phyloP scores from a whole-genome alignment of 768 basidiomycete species.

The Gelatoporia subvermispora region DNA sequence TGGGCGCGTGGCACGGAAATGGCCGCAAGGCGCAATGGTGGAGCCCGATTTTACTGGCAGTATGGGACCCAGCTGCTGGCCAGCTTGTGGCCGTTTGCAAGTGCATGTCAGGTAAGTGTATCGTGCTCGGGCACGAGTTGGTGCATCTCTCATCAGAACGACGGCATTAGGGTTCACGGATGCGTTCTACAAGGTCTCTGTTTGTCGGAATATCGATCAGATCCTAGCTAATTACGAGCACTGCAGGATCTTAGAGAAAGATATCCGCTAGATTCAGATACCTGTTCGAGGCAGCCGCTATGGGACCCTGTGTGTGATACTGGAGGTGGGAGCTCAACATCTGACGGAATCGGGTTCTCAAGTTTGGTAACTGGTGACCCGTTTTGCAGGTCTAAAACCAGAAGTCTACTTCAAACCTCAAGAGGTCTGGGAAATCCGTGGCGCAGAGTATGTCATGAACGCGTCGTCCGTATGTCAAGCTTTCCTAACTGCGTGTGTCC shows the following conservation, averaged over 20 bases:
- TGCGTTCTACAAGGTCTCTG: slow-evolving; percentile 65
- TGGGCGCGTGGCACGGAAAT: slow-evolving; percentile 86
- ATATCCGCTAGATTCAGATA: slow-evolving; percentile 56
- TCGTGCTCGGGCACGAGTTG: neutral
- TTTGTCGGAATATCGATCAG: neutral
- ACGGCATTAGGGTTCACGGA: slow-evolving; percentile 70
- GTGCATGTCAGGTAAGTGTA: slow-evolving; percentile 72
- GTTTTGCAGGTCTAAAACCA: slow-evolving; percentile 48
- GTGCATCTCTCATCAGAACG: slow-evolving; percentile 1
- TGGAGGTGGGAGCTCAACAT: slow-evolving; percentile 43
- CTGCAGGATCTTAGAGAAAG: slow-evolving; percentile 53
- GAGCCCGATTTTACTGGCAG: slow-evolving; percentile 80
- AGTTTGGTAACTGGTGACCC: neutral
- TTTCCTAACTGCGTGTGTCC: slow-evolving; percentile 5
- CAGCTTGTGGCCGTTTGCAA: slow-evolving; percentile 78
- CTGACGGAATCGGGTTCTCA: slow-evolving; percentile 1
- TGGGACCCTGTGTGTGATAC: slow-evolving; percentile 55
- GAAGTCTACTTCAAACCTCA: slow-evolving; percentile 66
- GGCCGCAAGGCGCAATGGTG: slow-evolving; percentile 91
- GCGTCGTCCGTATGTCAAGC: slow-evolving; percentile 15
- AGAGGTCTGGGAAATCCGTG: slow-evolving; percentile 88
- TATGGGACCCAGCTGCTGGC: slow-evolving; percentile 62
- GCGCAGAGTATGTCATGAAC: slow-evolving; percentile 51
- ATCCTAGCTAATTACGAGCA: neutral
- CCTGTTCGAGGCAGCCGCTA: slow-evolving; percentile 44